These are phyloP conservation scores for Pichia heedii DNA, from an alignment of 805 yeast species.

Conservation along the genomic window DNA sequence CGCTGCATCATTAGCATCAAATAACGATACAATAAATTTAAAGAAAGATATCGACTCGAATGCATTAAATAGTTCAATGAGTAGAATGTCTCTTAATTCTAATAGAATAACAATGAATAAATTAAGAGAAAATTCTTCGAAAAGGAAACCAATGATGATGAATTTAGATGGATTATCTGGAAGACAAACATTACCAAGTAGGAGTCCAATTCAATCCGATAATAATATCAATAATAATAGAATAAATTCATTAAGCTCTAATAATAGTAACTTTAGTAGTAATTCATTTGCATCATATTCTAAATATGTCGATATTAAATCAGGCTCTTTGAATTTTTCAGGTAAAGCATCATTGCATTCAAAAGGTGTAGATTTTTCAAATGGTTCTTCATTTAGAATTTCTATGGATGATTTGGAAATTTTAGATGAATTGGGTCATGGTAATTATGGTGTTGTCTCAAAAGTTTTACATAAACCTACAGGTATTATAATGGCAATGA, in stretches of 20 bases:
- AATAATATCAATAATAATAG: conserved; percentile 10
- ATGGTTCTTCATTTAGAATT: conserved; percentile 81
- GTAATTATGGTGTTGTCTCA: conserved; percentile 93
- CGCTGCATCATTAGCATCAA: too few relatives aligned
- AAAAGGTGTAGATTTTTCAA: conserved; percentile 81
- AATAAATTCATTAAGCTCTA: conserved; percentile 9
- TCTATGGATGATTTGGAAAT: conserved; percentile 77
- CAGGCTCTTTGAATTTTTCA: conserved; percentile 84
- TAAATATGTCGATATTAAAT: conserved; percentile 81
- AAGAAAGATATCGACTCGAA: not conserved
- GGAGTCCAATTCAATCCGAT: too few relatives aligned
- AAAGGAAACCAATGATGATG: conserved; percentile 9
- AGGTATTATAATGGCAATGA: conserved; percentile 91
- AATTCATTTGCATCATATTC: conserved; percentile 79
- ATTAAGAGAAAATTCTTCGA: conserved; percentile 21
- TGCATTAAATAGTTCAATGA: not conserved
- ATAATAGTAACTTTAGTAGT: not conserved
- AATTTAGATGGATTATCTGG: conserved; percentile 1
- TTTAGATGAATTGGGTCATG: conserved; percentile 85
- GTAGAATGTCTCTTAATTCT: not conserved
- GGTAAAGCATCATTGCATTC: conserved; percentile 92
- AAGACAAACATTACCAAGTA: not conserved
- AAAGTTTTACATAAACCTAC: conserved; percentile 92
- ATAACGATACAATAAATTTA: too few relatives aligned
- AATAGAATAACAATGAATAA: conserved; percentile 9